Evolutionary conservation across 2,329 filamentous ascomycete genomes (phyloP).

Genomic region (Chaetoscypha palmicola): DNA sequence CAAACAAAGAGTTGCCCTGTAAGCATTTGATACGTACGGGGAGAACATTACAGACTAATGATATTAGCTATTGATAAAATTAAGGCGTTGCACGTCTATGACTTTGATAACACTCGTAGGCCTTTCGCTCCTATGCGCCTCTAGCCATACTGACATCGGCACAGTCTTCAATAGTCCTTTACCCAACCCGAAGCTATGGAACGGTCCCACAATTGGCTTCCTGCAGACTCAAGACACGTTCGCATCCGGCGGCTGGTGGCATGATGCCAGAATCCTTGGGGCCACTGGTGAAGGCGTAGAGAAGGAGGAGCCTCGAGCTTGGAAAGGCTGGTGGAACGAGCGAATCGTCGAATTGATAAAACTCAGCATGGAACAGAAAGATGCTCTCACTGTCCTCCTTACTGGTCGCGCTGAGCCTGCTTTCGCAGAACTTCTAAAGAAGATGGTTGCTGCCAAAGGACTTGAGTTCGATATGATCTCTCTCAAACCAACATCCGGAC

Average conservation of each 20-base stretch:
- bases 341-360: conserved; percentile 73
- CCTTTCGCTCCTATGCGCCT: neutral
- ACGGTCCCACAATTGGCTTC: conserved; percentile 65
- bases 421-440: conserved; percentile 73
- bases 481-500: conserved; percentile 78
- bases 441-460: conserved; percentile 69
- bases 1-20: conserved; percentile 66
- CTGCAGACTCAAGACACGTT: conserved; percentile 72
- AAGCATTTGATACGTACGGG: conserved; percentile 26
- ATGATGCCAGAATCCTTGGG: conserved; percentile 77
- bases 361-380: conserved; percentile 75
- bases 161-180: conserved; percentile 85
- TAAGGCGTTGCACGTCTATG: conserved; percentile 82
- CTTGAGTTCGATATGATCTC: conserved; percentile 84
- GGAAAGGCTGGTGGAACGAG: conserved; percentile 97
- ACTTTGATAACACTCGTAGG: conserved; percentile 94
- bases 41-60: no score
- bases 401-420: conserved; percentile 76
- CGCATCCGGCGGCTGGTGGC: conserved; percentile 91
- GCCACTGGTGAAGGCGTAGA: conserved; percentile 79
- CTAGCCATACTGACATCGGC: conserved; percentile 12
- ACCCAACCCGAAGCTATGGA: conserved; percentile 86
- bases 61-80: conserved; percentile 55
- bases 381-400: conserved; percentile 76
- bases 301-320: conserved; percentile 73